Conservation (phyloP, 1,139 yeast species). For the Kodamaea suecica region DNA sequence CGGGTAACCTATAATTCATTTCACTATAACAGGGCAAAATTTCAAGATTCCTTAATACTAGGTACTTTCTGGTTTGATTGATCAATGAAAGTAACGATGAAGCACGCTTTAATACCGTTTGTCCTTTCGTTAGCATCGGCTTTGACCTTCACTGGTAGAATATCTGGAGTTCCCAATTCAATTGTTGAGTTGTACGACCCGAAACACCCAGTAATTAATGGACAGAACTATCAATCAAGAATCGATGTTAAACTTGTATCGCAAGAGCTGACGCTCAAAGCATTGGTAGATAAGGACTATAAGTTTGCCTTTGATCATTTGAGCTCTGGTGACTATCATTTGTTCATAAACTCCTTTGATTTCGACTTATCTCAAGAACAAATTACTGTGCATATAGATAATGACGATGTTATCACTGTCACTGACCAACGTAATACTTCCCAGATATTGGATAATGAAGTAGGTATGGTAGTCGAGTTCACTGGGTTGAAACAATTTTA, state of each 20-base stretch:
- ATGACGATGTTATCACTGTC: conserved; percentile 4
- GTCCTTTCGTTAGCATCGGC: conserved; percentile 2
- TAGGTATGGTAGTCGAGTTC: conserved; percentile 24
- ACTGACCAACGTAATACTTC: conserved; percentile 2
- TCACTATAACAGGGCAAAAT: neutral
- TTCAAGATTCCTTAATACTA: too few relatives aligned
- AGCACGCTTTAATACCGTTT: neutral
- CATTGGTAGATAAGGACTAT: conserved; percentile 26
- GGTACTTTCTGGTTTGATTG: too few relatives aligned
- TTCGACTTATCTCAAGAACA: conserved; percentile 27
- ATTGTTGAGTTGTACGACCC: conserved; percentile 22
- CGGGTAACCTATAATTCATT: conserved; percentile 10
- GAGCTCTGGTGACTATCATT: conserved; percentile 33
- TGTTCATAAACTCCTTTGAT: conserved; percentile 37
- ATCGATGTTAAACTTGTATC: conserved; percentile 29
- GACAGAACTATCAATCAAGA: conserved; percentile 36
- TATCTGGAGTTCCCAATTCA: conserved; percentile 25
- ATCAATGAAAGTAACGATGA: neutral
- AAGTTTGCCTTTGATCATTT: conserved; percentile 26
- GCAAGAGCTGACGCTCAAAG: conserved; percentile 9
- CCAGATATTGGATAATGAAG: conserved; percentile 14
- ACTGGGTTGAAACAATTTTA: conserved; percentile 31
- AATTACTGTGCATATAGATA: conserved; percentile 25
- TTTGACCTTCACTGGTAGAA: conserved; percentile 11
- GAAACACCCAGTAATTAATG: conserved; percentile 28